Percentiles rank a stretch among this genome's conserved stretches.
Evolutionary conservation across 164 flowering plant species (phyloP).

Genomic region (Chloranthus sessilifolius): DNA sequence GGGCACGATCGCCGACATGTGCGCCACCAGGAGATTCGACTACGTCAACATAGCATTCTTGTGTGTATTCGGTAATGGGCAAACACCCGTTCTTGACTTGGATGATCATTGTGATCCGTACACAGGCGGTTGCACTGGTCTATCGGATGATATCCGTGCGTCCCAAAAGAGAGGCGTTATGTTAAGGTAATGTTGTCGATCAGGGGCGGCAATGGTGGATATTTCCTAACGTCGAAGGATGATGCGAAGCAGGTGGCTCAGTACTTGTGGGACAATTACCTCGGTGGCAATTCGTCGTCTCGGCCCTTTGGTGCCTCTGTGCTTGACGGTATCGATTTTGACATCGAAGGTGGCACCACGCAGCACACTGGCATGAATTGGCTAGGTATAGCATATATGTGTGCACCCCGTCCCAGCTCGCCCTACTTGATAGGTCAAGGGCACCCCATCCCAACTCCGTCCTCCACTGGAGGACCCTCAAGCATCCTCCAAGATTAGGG

Average conservation of each 20-base stretch:
- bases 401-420: too few relatives aligned
- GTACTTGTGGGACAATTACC: conserved; percentile 30
- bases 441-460: too few relatives aligned
- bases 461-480: too few relatives aligned
- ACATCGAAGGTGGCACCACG: conserved; percentile 7
- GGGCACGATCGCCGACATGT: conserved; percentile 14
- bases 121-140: conserved; percentile 4
- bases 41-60: conserved; percentile 20
- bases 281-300: conserved; percentile 16
- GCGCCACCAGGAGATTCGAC: conserved; percentile 15
- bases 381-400: too few relatives aligned
- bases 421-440: too few relatives aligned
- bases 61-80: conserved; percentile 11
- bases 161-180: conserved; percentile 15
- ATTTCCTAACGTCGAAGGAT: conserved; percentile 18
- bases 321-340: conserved; percentile 30
- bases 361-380: conserved; percentile 17
- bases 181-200: conserved; percentile 21
- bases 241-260: conserved; percentile 19
- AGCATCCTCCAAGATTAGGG: too few relatives aligned
- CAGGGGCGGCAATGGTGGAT: conserved; percentile 19
- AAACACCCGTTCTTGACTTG: conserved; percentile 10
- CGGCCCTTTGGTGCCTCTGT: conserved; percentile 21
- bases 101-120: conserved; percentile 17
- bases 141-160: conserved; percentile 6